Base-by-base conservation (phyloP, 306 rosid species). In the Spatholobus suberectus region DNA sequence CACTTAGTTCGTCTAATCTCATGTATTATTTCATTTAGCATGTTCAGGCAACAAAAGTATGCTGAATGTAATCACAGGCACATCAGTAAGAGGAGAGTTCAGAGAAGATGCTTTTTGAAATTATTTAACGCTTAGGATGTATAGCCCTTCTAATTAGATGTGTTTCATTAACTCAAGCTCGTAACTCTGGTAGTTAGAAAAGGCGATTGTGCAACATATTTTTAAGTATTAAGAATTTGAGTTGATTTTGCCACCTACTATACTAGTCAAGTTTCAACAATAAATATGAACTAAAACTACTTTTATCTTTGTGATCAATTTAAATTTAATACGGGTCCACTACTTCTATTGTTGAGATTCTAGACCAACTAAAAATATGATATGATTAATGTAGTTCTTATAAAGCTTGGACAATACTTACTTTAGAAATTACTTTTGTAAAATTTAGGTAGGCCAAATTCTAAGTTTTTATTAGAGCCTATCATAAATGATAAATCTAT, bases 41-140 rank as follows among this genome's bases (percentile, higher is more conserved):
- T 80, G 81, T 72, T 71, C n/a, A 34, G 41, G 34, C 44, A 80
- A 26, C 26, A 26, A 66, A 69, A 65, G 20, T 52, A 41, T 73
- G 67, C 68, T 71, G 18, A 85, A 44, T 65, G 37, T 32, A 29
- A 34, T 75, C 65, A 41, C 27, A 63, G 38, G 70, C 70, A 7
- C 74, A 24, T 13, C 52, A 41, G 23, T 59, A 51, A 32, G 34
- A 17, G 58, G 27, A 70, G 74, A 67, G 67, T 41, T 65, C 43
- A 37, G 34, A 27, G 34, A 58, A 11, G 20, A 75, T 58, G 67
- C 63, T 41, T 20, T 69, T 82, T 57, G 75, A 54, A 40, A 54
- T 13, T 47, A 6, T 61, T 69, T 3, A 63, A 82, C 84, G 77
- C 54, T 82, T 70, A 55, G 66, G 75, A 57, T 40, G 20, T 76